phyloP scores from a whole-genome alignment of 2,329 filamentous ascomycete genomes.

The Aspergillus fumigatiaffinis region DNA sequence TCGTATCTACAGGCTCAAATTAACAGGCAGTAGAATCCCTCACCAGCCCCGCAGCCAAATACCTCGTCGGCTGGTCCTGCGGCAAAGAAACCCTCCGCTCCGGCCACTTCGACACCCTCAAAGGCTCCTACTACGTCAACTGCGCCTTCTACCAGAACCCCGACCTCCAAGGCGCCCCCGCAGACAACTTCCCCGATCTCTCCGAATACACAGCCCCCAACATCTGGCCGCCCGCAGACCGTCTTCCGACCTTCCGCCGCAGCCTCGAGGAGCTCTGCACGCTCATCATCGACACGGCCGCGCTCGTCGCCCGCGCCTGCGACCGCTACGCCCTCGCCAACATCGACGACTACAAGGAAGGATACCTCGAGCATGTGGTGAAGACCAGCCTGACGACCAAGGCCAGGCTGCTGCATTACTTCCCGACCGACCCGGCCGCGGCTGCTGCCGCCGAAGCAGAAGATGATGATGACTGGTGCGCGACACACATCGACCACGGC shows the following conservation, averaged over 20 bases:
- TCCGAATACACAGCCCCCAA: constrained; percentile 88
- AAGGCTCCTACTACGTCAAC: constrained; percentile 63
- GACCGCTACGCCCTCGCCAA: constrained; percentile 79
- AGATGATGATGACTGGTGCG: constrained; percentile 85
- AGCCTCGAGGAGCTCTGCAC: constrained; percentile 72
- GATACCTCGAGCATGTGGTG: constrained; percentile 84
- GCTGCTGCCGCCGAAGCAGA: constrained; percentile 1
- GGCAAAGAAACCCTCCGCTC: constrained; percentile 61
- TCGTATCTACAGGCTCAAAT: not conserved
- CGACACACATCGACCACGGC: constrained; percentile 73
- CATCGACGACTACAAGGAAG: constrained; percentile 69
- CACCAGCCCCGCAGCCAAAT: constrained; percentile 48
- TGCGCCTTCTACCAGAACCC: constrained; percentile 51
- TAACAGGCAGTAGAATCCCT: constrained; percentile 32
- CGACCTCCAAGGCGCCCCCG: constrained; percentile 34
- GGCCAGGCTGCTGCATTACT: constrained; percentile 89
- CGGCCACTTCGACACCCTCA: constrained; percentile 59
- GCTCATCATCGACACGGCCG: constrained; percentile 84
- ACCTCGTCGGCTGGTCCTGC: constrained; percentile 61
- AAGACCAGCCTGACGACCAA: constrained; percentile 83
- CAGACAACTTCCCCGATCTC: constrained; percentile 51
- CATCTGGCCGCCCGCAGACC: constrained; percentile 70
- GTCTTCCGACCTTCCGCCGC: constrained; percentile 70
- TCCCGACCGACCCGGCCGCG: constrained; percentile 48
- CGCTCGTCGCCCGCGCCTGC: constrained; percentile 83